Conservation (phyloP, 1,284 basidiomycete genomes). For the Violaceomyces palustris region DNA sequence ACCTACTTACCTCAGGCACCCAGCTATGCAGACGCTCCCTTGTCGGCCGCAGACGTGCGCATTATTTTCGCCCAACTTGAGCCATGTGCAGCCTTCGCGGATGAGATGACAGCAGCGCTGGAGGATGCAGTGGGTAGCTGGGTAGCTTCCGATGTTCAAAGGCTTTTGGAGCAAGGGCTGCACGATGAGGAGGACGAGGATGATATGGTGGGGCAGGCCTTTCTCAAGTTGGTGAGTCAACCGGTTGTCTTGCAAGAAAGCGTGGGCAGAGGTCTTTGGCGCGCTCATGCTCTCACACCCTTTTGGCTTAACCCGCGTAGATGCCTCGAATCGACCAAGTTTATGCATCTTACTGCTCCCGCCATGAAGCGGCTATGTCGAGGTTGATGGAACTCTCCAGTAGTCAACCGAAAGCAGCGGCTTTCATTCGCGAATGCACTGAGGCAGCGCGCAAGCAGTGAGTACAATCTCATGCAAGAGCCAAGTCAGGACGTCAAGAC, state of each 20-base stretch:
- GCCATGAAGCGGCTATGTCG: slow-evolving; percentile 70
- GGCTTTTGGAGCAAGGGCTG: no score
- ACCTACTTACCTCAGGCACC: no score
- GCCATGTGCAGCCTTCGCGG: slow-evolving; percentile 68
- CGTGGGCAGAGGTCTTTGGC: no score
- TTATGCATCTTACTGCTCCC: slow-evolving; percentile 81
- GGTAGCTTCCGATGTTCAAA: no score
- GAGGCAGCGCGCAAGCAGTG: slow-evolving; percentile 40
- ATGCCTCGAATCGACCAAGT: slow-evolving; percentile 70
- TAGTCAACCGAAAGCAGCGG: slow-evolving; percentile 32
- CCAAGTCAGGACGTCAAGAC: no score
- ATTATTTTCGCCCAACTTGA: slow-evolving; percentile 75
- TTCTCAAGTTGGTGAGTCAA: slow-evolving; percentile 66
- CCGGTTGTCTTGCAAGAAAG: no score
- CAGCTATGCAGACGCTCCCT: slow-evolving; percentile 46
- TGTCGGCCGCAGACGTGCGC: slow-evolving; percentile 67
- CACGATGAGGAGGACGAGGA: slow-evolving; percentile 17
- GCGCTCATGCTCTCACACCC: neutral
- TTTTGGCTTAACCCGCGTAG: slow-evolving; percentile 53
- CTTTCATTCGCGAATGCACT: slow-evolving; percentile 53
- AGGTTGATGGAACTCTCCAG: slow-evolving; percentile 56
- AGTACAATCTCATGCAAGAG: no score
- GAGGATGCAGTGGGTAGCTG: slow-evolving; percentile 51
- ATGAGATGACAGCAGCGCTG: slow-evolving; percentile 59
- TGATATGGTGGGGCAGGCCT: slow-evolving; percentile 72